phyloP scores from a whole-genome alignment of 2,329 filamentous ascomycete genomes.

The Aspergillus sp. region DNA sequence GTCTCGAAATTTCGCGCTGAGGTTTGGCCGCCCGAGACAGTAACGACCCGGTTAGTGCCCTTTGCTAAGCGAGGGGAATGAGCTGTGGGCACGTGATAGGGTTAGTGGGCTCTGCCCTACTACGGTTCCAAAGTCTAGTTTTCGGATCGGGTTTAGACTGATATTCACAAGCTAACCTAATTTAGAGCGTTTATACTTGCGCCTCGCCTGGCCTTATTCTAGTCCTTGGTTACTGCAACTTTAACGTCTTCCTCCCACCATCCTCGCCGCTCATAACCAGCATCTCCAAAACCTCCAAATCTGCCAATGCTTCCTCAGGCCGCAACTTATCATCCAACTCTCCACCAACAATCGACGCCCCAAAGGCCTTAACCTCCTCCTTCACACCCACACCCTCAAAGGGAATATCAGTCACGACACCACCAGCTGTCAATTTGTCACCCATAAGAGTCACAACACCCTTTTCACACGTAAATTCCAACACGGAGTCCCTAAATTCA shows the following conservation, averaged over 20 bases:
- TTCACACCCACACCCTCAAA: constrained; percentile 53
- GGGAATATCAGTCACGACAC: constrained; percentile 42
- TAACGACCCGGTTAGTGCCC: constrained; percentile 30
- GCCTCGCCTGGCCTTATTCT: neutral
- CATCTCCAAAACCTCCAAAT: constrained; percentile 50
- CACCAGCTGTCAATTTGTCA: constrained; percentile 38
- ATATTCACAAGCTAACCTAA: neutral
- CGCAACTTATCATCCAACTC: constrained; percentile 45
- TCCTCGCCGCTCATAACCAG: constrained; percentile 36
- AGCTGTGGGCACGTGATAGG: constrained; percentile 8
- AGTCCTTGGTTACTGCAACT: constrained; percentile 22
- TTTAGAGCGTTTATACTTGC: neutral
- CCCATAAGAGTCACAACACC: constrained; percentile 49
- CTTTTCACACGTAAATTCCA: constrained; percentile 52
- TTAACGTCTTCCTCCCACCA: constrained; percentile 26
- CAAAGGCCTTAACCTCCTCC: constrained; percentile 55
- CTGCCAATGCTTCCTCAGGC: constrained; percentile 54
- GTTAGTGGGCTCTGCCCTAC: neutral
- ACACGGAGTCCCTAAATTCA: constrained; percentile 49
- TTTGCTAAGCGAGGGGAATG: constrained; percentile 30
- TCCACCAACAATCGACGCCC: constrained; percentile 46
- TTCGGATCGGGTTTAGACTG: neutral
- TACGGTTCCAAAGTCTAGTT: neutral
- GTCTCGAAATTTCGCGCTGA: constrained; percentile 42
- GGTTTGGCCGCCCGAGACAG: constrained; percentile 29